phyloP scores from a whole-genome alignment of 1,139 yeast genomes.

The Diutina siamensis region DNA sequence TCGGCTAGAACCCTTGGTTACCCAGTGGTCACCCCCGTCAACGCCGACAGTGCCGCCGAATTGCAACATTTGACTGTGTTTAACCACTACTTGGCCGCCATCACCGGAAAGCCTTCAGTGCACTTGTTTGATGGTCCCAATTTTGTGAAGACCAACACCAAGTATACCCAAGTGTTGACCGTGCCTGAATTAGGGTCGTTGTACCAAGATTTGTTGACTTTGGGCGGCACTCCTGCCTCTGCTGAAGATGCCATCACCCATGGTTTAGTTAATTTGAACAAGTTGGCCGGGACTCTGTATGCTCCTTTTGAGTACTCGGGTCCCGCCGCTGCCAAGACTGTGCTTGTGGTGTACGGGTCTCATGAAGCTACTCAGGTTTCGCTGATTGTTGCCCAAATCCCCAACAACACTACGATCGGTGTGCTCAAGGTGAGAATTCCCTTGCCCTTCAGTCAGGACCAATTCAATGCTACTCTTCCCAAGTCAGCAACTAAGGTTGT shows the following conservation, averaged over 20 bases:
- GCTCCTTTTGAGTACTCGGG: conserved; percentile 68
- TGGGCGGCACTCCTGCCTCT: conserved; percentile 15
- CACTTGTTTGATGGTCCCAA: conserved; percentile 75
- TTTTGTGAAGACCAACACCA: conserved; percentile 45
- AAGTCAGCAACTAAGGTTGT: conserved; percentile 45
- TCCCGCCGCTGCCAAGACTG: conserved; percentile 45
- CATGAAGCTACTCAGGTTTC: conserved; percentile 48
- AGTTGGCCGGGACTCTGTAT: conserved; percentile 45
- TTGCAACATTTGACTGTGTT: conserved; percentile 59
- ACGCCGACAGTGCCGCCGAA: conserved; percentile 37
- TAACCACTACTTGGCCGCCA: conserved; percentile 48
- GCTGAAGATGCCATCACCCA: conserved; percentile 26
- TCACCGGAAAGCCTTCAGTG: conserved; percentile 45
- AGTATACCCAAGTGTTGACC: conserved; percentile 34
- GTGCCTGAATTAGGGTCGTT: conserved; percentile 32
- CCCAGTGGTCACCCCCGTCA: conserved; percentile 64
- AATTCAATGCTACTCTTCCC: conserved; percentile 52
- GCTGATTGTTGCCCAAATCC: conserved; percentile 26
- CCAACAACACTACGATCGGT: conserved; percentile 32
- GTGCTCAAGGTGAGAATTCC: conserved; percentile 68
- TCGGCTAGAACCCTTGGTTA: conserved; percentile 55
- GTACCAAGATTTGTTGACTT: conserved; percentile 25
- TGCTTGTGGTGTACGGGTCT: conserved; percentile 71
- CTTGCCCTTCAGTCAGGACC: conserved; percentile 56
- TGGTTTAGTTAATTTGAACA: conserved; percentile 43